Conservation (phyloP, 305 asterid species). For the Fraxinus greggii region DNA sequence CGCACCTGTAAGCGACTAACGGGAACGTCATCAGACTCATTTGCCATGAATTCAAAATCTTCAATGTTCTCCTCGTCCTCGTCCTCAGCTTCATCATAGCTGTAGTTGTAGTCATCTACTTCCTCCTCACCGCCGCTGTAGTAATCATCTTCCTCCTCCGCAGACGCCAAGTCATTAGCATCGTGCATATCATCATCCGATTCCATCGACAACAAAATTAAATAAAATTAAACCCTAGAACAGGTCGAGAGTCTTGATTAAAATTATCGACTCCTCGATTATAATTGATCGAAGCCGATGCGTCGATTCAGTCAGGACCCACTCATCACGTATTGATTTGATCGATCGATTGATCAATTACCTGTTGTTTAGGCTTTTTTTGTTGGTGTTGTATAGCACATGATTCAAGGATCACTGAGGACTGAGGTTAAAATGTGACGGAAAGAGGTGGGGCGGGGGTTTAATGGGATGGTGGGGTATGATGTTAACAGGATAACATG, state of each 20-base stretch:
- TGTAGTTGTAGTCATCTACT: conserved; percentile 33
- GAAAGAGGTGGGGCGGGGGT: background rate
- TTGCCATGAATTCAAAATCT: conserved; percentile 56
- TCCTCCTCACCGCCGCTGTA: conserved; percentile 67
- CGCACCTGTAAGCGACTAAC: conserved; percentile 57
- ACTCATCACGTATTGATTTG: background rate
- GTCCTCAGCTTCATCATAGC: conserved; percentile 42
- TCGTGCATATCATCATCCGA: conserved; percentile 97
- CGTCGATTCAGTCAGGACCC: background rate
- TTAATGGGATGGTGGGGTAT: background rate
- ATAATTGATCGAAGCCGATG: background rate
- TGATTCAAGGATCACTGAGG: background rate
- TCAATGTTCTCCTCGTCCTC: conserved; percentile 43
- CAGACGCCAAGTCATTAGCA: conserved; percentile 67
- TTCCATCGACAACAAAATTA: conserved; percentile 40
- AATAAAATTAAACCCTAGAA: background rate
- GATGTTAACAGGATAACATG: background rate
- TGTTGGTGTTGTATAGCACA: background rate
- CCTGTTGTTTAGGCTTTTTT: background rate
- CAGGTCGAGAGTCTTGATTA: background rate
- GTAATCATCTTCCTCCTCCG: conserved; percentile 65
- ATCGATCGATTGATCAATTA: background rate
- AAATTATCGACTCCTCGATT: background rate
- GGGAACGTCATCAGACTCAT: conserved; percentile 44
- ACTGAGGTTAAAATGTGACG: background rate